Conservation (phyloP, 305 asterid species). For the Solanum hybrid region DNA sequence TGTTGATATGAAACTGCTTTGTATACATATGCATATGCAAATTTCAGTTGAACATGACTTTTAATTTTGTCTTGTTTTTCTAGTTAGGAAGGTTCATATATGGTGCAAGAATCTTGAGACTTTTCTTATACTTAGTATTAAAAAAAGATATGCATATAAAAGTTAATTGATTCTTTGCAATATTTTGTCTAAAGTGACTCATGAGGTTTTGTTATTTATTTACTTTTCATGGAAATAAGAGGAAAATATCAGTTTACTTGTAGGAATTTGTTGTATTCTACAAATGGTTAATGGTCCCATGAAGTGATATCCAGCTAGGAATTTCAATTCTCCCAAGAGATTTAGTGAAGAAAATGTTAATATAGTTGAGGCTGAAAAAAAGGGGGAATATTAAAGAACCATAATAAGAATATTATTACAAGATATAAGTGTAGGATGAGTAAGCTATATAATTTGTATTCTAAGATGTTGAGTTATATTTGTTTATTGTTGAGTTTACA, state of each 20-base stretch:
- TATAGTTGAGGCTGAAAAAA: not conserved
- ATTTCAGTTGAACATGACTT: constrained; percentile 10
- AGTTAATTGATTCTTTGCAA: constrained; percentile 22
- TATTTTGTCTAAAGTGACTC: constrained; percentile 18
- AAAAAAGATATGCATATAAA: constrained; percentile 16
- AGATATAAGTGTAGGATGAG: not conserved
- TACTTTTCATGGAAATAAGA: constrained; percentile 17
- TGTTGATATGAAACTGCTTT: not conserved
- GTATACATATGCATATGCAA: not conserved
- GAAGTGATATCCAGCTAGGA: constrained; percentile 35
- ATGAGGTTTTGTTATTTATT: constrained; percentile 14
- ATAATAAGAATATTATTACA: not conserved
- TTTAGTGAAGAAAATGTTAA: not conserved
- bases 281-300: constrained; percentile 29
- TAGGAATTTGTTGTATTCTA: constrained; percentile 34
- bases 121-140: constrained; percentile 24
- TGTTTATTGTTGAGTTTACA: not conserved
- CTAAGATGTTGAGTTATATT: not conserved
- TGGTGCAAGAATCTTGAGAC: constrained; percentile 27
- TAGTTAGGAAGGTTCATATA: constrained; percentile 21
- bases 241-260: constrained; percentile 5
- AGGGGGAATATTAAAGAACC: not conserved
- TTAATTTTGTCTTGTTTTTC: constrained; percentile 20
- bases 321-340: constrained; percentile 3
- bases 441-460: not conserved